Evolutionary conservation across 352 stramenopile species (phyloP).

Genomic region (Globisporangium paddicum): DNA sequence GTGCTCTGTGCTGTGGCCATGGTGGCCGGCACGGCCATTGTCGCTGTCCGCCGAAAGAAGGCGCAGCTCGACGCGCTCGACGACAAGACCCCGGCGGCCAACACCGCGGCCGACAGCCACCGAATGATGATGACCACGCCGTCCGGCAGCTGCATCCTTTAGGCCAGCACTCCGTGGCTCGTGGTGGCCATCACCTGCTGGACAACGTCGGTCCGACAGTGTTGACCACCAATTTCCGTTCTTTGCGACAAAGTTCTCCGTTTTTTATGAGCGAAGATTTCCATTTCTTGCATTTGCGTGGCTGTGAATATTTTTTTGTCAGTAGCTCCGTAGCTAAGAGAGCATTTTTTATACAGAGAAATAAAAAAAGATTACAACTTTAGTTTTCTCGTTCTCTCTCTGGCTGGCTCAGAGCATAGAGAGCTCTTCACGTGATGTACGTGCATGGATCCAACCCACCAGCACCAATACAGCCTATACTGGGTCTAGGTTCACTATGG

Average conservation of each 20-base stretch:
- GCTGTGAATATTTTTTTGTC: background rate
- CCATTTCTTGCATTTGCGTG: too few species aligned
- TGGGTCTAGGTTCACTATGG: too few species aligned
- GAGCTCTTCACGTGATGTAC: too few species aligned
- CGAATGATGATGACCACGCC: conserved; percentile 49
- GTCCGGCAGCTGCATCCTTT: conserved; percentile 35
- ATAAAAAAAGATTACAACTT: background rate
- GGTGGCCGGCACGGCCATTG: conserved; percentile 33
- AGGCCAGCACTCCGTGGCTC: conserved; percentile 2
- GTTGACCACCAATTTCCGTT: background rate
- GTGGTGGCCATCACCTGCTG: background rate
- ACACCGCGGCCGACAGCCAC: conserved; percentile 15
- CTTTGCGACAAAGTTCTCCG: too few species aligned
- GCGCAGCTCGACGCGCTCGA: conserved; percentile 49
- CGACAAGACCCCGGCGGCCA: conserved; percentile 39
- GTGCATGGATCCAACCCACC: too few species aligned
- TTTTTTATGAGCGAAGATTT: too few species aligned
- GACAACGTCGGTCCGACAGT: background rate
- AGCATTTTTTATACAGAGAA: background rate
- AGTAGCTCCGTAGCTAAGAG: background rate
- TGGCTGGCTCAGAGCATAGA: too few species aligned
- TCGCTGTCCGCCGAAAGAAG: conserved; percentile 53
- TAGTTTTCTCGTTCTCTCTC: too few species aligned
- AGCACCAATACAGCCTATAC: too few species aligned
- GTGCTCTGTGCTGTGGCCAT: conserved; percentile 14